Percentiles rank a stretch among this genome's conserved stretches.
These are phyloP conservation scores for Pestalotiopsis sp. DNA, from an alignment of 2,329 filamentous ascomycete genomes.

Conservation along the genomic window DNA sequence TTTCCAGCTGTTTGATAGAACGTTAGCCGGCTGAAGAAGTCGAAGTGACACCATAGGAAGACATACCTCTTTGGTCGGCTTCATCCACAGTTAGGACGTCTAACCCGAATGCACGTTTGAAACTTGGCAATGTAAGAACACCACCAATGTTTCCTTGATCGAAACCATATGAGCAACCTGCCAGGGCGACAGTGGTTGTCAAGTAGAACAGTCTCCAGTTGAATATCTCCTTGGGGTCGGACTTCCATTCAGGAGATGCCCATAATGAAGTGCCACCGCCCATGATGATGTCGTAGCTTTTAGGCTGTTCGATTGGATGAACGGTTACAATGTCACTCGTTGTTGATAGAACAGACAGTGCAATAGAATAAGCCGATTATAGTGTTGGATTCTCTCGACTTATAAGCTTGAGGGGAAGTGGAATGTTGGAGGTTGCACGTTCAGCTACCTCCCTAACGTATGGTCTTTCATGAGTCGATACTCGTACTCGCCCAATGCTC, in stretches of 20 bases:
- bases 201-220: constrained; percentile 36
- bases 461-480: neutral
- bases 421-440: neutral
- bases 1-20: constrained; percentile 23
- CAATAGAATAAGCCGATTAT: neutral
- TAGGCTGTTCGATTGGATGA: neutral
- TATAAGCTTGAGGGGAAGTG: neutral
- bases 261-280: constrained; percentile 40
- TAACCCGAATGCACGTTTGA: constrained; percentile 37
- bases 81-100: constrained; percentile 28
- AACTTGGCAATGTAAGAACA: constrained; percentile 37
- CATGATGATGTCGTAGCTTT: constrained; percentile 24
- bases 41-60: neutral
- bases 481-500: neutral
- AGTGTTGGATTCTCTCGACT: neutral
- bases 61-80: constrained; percentile 26
- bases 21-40: neutral
- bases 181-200: constrained; percentile 35
- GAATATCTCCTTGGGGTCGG: constrained; percentile 39
- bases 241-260: constrained; percentile 37
- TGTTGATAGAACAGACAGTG: neutral
- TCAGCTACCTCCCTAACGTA: neutral
- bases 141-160: constrained; percentile 43
- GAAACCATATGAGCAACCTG: constrained; percentile 41
- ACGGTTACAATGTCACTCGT: neutral